Evolutionary conservation across 2,329 filamentous ascomycete genomes (phyloP).

Genomic region (Orbilia oligospora): DNA sequence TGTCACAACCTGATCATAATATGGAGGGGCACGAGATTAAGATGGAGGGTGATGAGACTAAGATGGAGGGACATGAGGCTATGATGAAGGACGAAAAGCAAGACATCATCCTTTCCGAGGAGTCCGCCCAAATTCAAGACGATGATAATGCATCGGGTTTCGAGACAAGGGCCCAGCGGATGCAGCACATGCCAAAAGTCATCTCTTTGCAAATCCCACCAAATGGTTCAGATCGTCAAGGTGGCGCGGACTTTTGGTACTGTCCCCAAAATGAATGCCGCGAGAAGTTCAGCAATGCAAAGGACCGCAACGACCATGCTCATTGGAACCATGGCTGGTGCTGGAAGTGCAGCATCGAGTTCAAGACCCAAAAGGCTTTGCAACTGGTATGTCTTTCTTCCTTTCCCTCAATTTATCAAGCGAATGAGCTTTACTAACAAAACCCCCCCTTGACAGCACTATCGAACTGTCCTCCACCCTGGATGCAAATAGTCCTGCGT

Average conservation of each 20-base stretch:
- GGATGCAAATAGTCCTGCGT: conserved; percentile 50
- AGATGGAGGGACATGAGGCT: too few relatives aligned
- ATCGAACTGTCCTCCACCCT: conserved; percentile 35
- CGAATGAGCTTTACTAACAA: not conserved
- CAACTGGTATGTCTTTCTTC: conserved; percentile 11
- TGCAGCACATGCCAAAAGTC: conserved; percentile 28
- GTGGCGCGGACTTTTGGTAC: not conserved
- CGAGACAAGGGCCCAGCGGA: conserved; percentile 34
- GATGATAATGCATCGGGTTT: not conserved
- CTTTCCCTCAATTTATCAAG: not conserved
- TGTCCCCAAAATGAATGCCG: conserved; percentile 17
- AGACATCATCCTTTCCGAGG: not conserved
- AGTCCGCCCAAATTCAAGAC: not conserved
- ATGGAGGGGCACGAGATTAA: too few relatives aligned
- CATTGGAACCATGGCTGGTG: conserved; percentile 51
- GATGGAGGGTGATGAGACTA: too few relatives aligned
- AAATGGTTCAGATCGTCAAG: not conserved
- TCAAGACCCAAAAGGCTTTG: conserved; percentile 5
- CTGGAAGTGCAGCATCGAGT: conserved; percentile 17
- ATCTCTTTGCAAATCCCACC: conserved; percentile 14
- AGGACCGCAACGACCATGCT: conserved; percentile 51
- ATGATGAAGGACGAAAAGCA: not conserved
- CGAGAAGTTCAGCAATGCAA: conserved; percentile 24
- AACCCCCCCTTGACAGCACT: conserved; percentile 16
- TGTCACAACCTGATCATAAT: not conserved